Percentiles rank a stretch among this genome's conserved stretches.
Evolutionary conservation across 495 filamentous ascomycete genomes (phyloP).

Genomic region (Penicillium subrubescens): DNA sequence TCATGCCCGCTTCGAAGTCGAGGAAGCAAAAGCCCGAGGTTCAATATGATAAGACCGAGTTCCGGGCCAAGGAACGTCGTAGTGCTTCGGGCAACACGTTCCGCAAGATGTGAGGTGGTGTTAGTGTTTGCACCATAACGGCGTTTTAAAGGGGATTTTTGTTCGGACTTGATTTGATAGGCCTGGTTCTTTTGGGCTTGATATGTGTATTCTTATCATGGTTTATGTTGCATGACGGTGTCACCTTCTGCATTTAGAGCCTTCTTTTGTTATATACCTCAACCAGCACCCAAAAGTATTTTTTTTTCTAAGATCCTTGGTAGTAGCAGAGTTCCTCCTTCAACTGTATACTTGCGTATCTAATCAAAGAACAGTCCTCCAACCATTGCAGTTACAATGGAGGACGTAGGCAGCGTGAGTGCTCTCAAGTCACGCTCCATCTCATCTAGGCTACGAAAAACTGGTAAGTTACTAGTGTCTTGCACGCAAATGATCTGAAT

Average conservation of each 20-base stretch:
- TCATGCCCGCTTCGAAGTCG: slow-evolving; percentile 66
- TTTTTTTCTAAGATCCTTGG: not conserved
- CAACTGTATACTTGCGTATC: too few relatives aligned
- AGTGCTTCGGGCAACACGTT: slow-evolving; percentile 57
- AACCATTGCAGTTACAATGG: too few relatives aligned
- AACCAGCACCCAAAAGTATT: slow-evolving; percentile 9
- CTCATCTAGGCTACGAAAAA: not conserved
- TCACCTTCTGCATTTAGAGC: slow-evolving; percentile 24
- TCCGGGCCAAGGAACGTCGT: slow-evolving; percentile 48
- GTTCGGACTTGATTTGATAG: not conserved
- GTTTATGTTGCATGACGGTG: slow-evolving; percentile 18
- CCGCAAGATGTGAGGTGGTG: slow-evolving; percentile 48
- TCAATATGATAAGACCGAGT: slow-evolving; percentile 31
- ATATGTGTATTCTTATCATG: slow-evolving; percentile 13
- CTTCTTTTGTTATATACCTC: slow-evolving; percentile 17
- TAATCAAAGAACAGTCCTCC: too few relatives aligned
- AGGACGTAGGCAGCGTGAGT: not conserved
- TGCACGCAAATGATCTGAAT: not conserved
- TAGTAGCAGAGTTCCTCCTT: not conserved
- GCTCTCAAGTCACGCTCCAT: too few relatives aligned
- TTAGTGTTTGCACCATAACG: not conserved
- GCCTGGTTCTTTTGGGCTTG: slow-evolving; percentile 1
- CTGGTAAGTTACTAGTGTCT: too few relatives aligned
- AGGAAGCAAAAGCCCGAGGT: slow-evolving; percentile 42
- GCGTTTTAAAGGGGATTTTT: not conserved